These are phyloP conservation scores for Emericellopsis terricola DNA, from an alignment of 495 filamentous ascomycete genomes.

Conservation along the genomic window DNA sequence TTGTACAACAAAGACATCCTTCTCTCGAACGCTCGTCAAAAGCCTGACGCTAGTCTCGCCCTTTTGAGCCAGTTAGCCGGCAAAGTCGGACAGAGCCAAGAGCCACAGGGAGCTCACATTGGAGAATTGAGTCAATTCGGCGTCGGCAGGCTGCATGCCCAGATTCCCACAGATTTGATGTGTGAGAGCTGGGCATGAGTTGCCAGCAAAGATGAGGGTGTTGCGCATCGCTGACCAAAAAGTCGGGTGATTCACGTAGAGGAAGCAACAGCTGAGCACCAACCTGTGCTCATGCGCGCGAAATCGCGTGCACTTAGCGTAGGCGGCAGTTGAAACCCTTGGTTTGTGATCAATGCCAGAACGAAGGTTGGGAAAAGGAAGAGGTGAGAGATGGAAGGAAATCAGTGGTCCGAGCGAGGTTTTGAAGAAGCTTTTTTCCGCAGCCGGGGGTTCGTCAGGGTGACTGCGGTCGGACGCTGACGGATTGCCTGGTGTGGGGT, in stretches of 20 bases:
- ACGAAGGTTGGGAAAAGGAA: constrained; percentile 5
- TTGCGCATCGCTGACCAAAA: constrained; percentile 30
- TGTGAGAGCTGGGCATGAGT: constrained; percentile 35
- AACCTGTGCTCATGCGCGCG: too few relatives aligned
- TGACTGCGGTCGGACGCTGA: too few relatives aligned
- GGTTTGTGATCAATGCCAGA: too few relatives aligned
- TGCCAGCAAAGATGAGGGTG: constrained; percentile 38
- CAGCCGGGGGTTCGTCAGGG: neutral
- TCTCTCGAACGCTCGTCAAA: constrained; percentile 81
- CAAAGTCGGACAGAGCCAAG: constrained; percentile 5
- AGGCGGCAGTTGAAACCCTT: too few relatives aligned
- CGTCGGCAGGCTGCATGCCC: constrained; percentile 35
- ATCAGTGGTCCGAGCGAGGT: constrained; percentile 7
- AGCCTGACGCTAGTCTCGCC: constrained; percentile 95
- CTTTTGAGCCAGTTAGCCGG: constrained; percentile 49
- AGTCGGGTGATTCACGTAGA: too few relatives aligned
- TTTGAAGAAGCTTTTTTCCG: neutral
- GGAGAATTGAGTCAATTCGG: constrained; percentile 41
- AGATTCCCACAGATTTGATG: constrained; percentile 40
- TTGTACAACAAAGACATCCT: constrained; percentile 98
- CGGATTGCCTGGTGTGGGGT: too few relatives aligned
- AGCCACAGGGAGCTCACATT: constrained; percentile 21
- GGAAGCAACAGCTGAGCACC: constrained; percentile 12
- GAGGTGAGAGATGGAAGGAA: constrained; percentile 5
- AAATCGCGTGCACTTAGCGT: too few relatives aligned